phyloP scores from a whole-genome alignment of 2,329 filamentous ascomycete genomes.

The Neonectria ditissima region DNA sequence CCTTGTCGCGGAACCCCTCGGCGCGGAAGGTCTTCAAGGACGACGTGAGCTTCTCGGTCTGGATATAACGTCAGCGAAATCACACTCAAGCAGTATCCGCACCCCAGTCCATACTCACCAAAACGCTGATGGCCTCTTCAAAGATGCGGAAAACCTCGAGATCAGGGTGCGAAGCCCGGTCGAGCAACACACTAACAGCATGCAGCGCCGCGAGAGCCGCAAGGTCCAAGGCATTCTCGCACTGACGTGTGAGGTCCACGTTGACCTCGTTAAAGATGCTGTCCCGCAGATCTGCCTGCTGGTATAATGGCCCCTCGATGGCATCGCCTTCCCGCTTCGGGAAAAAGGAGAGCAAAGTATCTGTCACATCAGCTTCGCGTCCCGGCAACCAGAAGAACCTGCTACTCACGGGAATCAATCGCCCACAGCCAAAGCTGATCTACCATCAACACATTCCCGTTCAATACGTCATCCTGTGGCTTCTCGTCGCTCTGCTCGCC shows the following conservation, averaged over 20 bases:
- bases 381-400: fast-evolving
- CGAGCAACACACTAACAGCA: conserved; percentile 71
- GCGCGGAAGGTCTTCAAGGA: conserved; percentile 72
- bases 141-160: conserved; percentile 74
- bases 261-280: conserved; percentile 76
- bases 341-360: conserved; percentile 66
- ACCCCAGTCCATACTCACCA: conserved; percentile 56
- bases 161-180: conserved; percentile 69
- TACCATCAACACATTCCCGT: conserved; percentile 74
- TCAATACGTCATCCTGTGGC: conserved; percentile 54
- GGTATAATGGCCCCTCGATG: conserved; percentile 66
- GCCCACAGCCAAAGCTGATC: conserved; percentile 75
- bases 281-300: conserved; percentile 71
- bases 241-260: conserved; percentile 71
- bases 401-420: conserved; percentile 62
- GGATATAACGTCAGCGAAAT: neutral
- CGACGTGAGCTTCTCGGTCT: conserved; percentile 72
- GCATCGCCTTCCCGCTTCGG: conserved; percentile 66
- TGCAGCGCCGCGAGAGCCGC: conserved; percentile 72
- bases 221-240: conserved; percentile 71
- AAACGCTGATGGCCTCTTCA: conserved; percentile 72
- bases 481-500: conserved; percentile 48
- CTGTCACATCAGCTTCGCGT: conserved; percentile 44
- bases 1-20: conserved; percentile 64
- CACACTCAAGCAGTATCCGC: fast-evolving